Evolutionary conservation across 441 rosid genomes (phyloP), one percentile per base, ranked within the genome.

Genomic region (Bocquillonia castaneifolia): DNA sequence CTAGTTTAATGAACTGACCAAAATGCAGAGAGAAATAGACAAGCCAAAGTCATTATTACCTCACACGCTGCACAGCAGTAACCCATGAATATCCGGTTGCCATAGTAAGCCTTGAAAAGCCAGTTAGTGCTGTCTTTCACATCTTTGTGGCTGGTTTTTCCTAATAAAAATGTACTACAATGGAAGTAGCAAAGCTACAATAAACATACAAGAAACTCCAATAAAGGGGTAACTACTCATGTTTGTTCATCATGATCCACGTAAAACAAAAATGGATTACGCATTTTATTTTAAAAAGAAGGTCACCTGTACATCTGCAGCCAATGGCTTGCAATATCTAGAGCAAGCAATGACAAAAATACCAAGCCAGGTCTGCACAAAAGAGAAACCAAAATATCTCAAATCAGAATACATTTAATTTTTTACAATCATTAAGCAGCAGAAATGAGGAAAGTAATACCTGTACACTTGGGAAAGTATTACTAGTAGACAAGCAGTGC

Each of bases 261-360:
- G 47, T 26, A 50, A 10, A 52, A 17, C 47, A 37, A 17, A 34
- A 31, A 51, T 32, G 13, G 12, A 20, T 7, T 23, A 15, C 12
- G 17, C 9, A 3, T 22, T 48, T 3, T 53, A 20, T 8, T 12
- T 22, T 26, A 7, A 2, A 64, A 32, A 57, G 42, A 39, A 47
- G 34, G 68, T 55, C 79, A 91, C 99, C 96, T 94, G 81, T 92
- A 92, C 99, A 94, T 88, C 81, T 92, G 97, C 59, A 94, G 84
- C 98, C 96, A 94, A 61, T 91, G 99, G 78, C 99, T 91, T 57
- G 83, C 90, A 69, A 94, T 87, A 85, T 94, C 99, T 20, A 93
- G 74, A 51, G 99, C 93, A 67, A 94, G 92, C 72, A 91, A 72
- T 47, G 93, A 89, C 78, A 92, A 77, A 81, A 94, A 94, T 72